These are phyloP conservation scores for Aegle marmelos DNA, from an alignment of 345 rosid genomes.

Conservation along the genomic window DNA sequence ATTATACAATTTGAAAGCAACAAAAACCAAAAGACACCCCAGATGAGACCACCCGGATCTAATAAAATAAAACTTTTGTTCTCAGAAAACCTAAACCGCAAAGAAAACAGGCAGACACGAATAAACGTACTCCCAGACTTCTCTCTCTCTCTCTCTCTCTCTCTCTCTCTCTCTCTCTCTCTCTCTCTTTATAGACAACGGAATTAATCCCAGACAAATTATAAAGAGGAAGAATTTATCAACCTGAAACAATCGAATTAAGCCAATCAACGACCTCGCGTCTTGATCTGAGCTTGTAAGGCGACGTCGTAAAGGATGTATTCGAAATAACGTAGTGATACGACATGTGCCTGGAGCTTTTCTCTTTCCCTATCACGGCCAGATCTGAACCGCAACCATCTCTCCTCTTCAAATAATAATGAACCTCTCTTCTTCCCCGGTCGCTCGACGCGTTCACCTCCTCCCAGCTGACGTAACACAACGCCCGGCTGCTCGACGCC, in stretches of 20 bases:
- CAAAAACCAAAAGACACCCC: background rate
- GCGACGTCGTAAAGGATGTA: constrained; percentile 22
- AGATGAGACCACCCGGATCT: constrained; percentile 7
- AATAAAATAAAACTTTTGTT: background rate
- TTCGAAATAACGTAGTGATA: constrained; percentile 41
- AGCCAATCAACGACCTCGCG: constrained; percentile 68
- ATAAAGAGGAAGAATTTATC: background rate
- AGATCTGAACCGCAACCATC: constrained; percentile 58
- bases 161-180: background rate
- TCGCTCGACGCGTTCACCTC: constrained; percentile 51
- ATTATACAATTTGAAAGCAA: background rate
- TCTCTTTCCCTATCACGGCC: constrained; percentile 68
- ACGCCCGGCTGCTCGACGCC: constrained; percentile 28
- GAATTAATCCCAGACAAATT: background rate
- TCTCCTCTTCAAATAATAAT: constrained; percentile 52
- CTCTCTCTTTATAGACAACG: background rate
- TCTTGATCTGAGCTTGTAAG: constrained; percentile 44
- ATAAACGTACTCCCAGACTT: background rate
- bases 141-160: background rate
- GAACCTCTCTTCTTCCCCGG: constrained; percentile 61
- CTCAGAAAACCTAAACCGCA: background rate
- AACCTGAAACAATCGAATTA: constrained; percentile 66
- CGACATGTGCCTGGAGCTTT: constrained; percentile 49
- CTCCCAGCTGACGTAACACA: constrained; percentile 63
- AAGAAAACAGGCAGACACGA: background rate